phyloP scores from a whole-genome alignment of 2,329 filamentous ascomycete genomes.

The Chaetomium olivaceum region DNA sequence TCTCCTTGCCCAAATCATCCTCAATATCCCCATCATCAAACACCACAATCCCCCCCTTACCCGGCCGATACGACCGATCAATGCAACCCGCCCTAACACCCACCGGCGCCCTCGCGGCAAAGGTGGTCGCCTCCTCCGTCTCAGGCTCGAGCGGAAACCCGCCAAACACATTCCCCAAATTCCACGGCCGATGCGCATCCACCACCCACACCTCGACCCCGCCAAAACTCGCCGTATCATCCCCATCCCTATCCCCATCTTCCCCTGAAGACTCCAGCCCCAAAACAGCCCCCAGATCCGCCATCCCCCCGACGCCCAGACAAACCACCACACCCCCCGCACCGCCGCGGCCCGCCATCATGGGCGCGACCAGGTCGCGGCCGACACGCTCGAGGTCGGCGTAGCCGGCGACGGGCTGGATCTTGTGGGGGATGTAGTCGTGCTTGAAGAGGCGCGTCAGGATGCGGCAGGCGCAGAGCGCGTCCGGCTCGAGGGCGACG shows the following conservation, averaged over 20 bases:
- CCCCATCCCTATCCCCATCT: conserved; percentile 45
- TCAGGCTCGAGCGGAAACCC: conserved; percentile 61
- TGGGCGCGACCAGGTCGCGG: conserved; percentile 74
- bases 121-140: conserved; percentile 48
- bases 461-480: conserved; percentile 92
- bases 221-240: conserved; percentile 51
- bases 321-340: conserved; percentile 88
- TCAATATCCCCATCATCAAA: conserved; percentile 97
- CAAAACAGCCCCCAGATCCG: conserved; percentile 79
- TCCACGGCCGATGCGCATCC: conserved; percentile 91
- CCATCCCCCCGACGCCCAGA: conserved; percentile 86
- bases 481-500: conserved; percentile 90
- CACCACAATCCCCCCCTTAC: conserved; percentile 85
- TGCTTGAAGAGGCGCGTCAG: conserved; percentile 90
- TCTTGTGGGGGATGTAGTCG: conserved; percentile 97
- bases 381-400: conserved; percentile 81
- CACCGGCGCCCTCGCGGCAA: conserved; percentile 54
- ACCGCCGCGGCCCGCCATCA: conserved; percentile 83
- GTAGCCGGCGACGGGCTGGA: conserved; percentile 92
- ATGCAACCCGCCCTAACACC: conserved; percentile 77
- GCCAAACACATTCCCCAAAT: conserved; percentile 89
- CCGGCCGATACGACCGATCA: conserved; percentile 69
- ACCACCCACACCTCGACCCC: conserved; percentile 96
- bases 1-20: conserved; percentile 72
- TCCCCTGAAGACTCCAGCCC: conserved; percentile 72